Percentiles rank a stretch among this genome's conserved stretches.
These are phyloP conservation scores for Elsinoe arachidis DNA, from an alignment of 2,329 filamentous ascomycete genomes.

Conservation along the genomic window DNA sequence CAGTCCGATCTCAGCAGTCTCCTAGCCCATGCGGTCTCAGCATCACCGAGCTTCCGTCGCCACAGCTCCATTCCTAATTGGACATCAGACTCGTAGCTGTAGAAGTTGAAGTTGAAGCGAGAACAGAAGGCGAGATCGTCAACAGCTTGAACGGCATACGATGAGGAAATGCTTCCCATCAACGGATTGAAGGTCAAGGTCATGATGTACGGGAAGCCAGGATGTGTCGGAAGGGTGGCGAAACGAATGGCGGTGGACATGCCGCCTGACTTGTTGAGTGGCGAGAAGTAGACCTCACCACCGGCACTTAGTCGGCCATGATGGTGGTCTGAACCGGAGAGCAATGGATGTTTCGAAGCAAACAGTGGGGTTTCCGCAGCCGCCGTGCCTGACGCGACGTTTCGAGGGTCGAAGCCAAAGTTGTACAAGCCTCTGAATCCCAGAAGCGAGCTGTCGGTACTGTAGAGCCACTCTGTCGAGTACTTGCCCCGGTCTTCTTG, in stretches of 20 bases:
- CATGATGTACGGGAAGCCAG: constrained; percentile 84
- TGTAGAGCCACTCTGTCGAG: constrained; percentile 81
- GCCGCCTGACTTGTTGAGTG: constrained; percentile 86
- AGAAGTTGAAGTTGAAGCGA: constrained; percentile 93
- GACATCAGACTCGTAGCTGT: constrained; percentile 94
- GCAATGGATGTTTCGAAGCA: constrained; percentile 21
- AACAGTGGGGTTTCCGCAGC: neutral
- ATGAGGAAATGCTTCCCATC: constrained; percentile 87
- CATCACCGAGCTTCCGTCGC: constrained; percentile 44
- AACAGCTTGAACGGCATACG: constrained; percentile 83
- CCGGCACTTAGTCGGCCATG: constrained; percentile 83
- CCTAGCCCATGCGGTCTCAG: constrained; percentile 37
- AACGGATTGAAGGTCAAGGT: constrained; percentile 88
- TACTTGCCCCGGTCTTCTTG: constrained; percentile 83
- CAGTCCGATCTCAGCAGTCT: constrained; percentile 36
- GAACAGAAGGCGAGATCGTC: constrained; percentile 77
- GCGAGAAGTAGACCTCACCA: constrained; percentile 90
- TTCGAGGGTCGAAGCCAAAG: constrained; percentile 64
- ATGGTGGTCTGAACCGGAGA: constrained; percentile 45
- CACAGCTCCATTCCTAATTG: constrained; percentile 88
- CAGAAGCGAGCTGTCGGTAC: constrained; percentile 82
- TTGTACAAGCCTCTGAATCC: constrained; percentile 89
- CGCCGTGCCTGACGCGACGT: constrained; percentile 16
- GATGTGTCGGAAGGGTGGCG: constrained; percentile 70
- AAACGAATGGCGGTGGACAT: constrained; percentile 84